Percentiles rank a stretch among this genome's conserved stretches.
Evolutionary conservation across 306 rosid genomes (phyloP).

Genomic region (Cucurbita pepo): DNA sequence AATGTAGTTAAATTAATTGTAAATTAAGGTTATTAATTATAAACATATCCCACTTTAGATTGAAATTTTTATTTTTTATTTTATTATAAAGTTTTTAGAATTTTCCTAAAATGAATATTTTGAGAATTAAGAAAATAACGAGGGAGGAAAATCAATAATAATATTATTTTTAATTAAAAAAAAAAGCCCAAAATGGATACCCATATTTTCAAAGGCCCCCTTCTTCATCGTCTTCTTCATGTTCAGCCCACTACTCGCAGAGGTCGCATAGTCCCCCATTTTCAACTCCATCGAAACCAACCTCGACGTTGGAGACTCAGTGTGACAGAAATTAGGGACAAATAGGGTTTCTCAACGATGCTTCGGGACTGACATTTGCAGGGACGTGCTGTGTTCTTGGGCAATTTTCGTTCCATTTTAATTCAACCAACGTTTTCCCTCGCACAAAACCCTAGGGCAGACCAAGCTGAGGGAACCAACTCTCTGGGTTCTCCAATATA

Average conservation of each 20-base stretch:
- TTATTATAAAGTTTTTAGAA: not conserved
- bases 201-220: slow-evolving; percentile 51
- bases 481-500: slow-evolving; percentile 5
- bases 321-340: slow-evolving; percentile 3
- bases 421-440: slow-evolving; percentile 15
- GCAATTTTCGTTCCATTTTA: slow-evolving; percentile 23
- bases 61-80: not conserved
- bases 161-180: not conserved
- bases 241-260: slow-evolving; percentile 93
- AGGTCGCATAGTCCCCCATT: slow-evolving; percentile 48
- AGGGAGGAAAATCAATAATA: not conserved
- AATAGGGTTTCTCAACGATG: slow-evolving; percentile 17
- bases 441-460: slow-evolving; percentile 86
- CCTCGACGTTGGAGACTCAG: slow-evolving; percentile 13
- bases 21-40: not conserved
- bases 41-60: not conserved
- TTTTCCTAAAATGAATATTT: not conserved
- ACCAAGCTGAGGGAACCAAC: slow-evolving; percentile 19
- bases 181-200: slow-evolving; percentile 63
- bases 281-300: slow-evolving; percentile 20
- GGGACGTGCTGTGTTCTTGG: slow-evolving; percentile 25
- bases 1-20: not conserved
- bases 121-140: not conserved
- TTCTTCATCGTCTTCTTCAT: slow-evolving; percentile 50
- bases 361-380: slow-evolving; percentile 53